Base-by-base conservation (phyloP, 2,329 filamentous ascomycete species). In the Fusarium pseudoanthophilum region DNA sequence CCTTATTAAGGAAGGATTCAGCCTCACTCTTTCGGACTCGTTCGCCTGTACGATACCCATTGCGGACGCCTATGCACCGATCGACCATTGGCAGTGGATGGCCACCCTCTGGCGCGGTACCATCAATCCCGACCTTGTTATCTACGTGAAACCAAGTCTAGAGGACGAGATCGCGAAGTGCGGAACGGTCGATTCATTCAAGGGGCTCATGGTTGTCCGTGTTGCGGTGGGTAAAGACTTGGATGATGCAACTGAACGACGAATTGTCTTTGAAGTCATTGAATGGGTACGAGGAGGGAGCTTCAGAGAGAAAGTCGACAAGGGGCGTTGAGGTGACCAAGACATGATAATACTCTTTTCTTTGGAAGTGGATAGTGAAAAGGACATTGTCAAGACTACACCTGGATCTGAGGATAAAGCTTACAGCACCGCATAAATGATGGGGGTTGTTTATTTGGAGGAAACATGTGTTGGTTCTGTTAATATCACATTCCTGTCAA, bases 1-100 rank as follows among this genome's bases (percentile, higher is more conserved):
- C 7, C 85, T 98, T 26, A 86, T 97, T 34, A 91, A 92, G 2
- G 89, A 83, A n/a, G 90, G 93, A 28, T 98, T 94, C 82, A 94
- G 94, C 69, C 89, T 98, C 45, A 92, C 92, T 18, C 88, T 92
- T 1, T 92, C 93, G 2, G 93, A 98, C 79, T 85, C 87, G 53
- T 95, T 92, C 80, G 93, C 95, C 3, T 90, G 89, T 61, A 85
- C 87, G 20, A 90, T 95, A 48, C 92, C 93, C 3, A 94, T 97
- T 74, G 85, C 87, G 24, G 95, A 97, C 79, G 86, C 88, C 11
- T 97, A 97, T 80, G 89, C 90, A 21, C 91, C 93, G 0, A 88
- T 93, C n/a, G 95, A 97, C 77, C 95, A 98, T 83, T 98, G 95
- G 95, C 93, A 97, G 81, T 98, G 95, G 95, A 94, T 96, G 86